Conservation (phyloP, 2,329 filamentous ascomycete species). For the Bipolaris cookei region DNA sequence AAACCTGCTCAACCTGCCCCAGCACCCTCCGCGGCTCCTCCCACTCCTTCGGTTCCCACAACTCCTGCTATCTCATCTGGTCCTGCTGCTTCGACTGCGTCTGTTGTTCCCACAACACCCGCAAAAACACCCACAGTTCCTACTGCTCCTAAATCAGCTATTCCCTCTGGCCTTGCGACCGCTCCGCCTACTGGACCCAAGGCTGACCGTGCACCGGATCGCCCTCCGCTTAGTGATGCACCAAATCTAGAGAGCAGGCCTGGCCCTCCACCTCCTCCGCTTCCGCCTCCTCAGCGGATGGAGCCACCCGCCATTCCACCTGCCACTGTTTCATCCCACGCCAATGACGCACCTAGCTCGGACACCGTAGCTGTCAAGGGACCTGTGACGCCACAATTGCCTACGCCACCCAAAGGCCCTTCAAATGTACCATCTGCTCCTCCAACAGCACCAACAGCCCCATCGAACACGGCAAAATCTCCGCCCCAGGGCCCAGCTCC, state of each 20-base stretch:
- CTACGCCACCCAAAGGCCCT: constrained; percentile 14
- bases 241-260: constrained; percentile 30
- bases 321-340: constrained; percentile 19
- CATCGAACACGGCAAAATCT: constrained; percentile 30
- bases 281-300: constrained; percentile 24
- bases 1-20: constrained; percentile 35
- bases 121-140: constrained; percentile 27
- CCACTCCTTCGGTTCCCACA: constrained; percentile 23
- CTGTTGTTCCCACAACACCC: constrained; percentile 26
- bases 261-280: constrained; percentile 20
- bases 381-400: constrained; percentile 12
- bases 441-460: constrained; percentile 9
- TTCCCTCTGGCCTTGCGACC: constrained; percentile 46
- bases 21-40: constrained; percentile 27
- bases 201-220: constrained; percentile 44
- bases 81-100: constrained; percentile 20
- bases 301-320: constrained; percentile 31
- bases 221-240: constrained; percentile 27
- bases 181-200: constrained; percentile 52
- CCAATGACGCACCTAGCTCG: constrained; percentile 11
- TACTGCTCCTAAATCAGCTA: constrained; percentile 42
- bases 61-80: constrained; percentile 25
- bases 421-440: constrained; percentile 10
- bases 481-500: constrained; percentile 41
- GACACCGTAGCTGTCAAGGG: constrained; percentile 26